Conservation (phyloP, 2,329 filamentous ascomycete genomes). For the Neofusicoccum sp. region DNA sequence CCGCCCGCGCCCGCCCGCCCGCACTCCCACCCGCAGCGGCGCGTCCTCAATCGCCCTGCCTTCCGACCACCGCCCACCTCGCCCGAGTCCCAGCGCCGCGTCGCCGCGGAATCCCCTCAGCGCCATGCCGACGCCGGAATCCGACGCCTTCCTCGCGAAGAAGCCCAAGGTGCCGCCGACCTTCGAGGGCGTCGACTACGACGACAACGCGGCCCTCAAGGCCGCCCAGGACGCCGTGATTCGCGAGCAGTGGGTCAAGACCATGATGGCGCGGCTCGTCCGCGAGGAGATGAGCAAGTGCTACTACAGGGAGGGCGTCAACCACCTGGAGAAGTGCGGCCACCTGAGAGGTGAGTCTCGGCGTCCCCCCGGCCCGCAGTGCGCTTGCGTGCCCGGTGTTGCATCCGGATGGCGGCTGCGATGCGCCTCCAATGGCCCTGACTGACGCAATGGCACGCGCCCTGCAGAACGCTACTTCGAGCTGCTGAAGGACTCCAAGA, state of each 20-base stretch:
- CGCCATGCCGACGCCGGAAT: slow-evolving; percentile 79
- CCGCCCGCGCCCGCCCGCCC: background rate
- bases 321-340: slow-evolving; percentile 86
- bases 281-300: slow-evolving; percentile 82
- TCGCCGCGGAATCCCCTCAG: slow-evolving; percentile 14
- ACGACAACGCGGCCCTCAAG: slow-evolving; percentile 78
- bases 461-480: slow-evolving; percentile 72
- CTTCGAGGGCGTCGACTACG: slow-evolving; percentile 84
- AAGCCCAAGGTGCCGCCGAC: slow-evolving; percentile 80
- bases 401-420: background rate
- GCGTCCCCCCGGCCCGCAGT: background rate
- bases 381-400: background rate
- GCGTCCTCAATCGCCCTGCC: slow-evolving; percentile 1
- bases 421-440: background rate
- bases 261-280: slow-evolving; percentile 84
- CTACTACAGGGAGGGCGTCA: slow-evolving; percentile 80
- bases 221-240: slow-evolving; percentile 79
- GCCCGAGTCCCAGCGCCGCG: background rate
- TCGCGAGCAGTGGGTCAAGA: slow-evolving; percentile 83
- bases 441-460: slow-evolving; percentile 9
- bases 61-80: background rate
- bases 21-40: background rate
- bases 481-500: slow-evolving; percentile 71
- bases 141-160: slow-evolving; percentile 74
- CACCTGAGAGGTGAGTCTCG: slow-evolving; percentile 68